Evolutionary conservation across 352 stramenopile species (phyloP).

Genomic region (Blastocystis hominis): DNA sequence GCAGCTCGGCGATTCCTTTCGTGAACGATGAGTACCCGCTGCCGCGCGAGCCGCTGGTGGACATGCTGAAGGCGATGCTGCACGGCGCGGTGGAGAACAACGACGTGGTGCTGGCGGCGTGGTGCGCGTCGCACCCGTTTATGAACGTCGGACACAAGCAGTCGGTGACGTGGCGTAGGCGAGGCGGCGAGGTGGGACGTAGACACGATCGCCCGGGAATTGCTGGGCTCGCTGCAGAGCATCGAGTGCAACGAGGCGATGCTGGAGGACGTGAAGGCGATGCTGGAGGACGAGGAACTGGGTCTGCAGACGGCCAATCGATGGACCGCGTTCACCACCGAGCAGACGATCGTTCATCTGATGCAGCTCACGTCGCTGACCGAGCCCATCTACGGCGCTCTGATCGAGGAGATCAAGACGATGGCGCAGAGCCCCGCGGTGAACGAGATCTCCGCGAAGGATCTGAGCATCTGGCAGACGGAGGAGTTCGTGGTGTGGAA

Average conservation of each 20-base stretch:
- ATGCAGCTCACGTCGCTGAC: neutral
- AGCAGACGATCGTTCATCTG: neutral
- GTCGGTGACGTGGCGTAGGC: neutral
- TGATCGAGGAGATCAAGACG: neutral
- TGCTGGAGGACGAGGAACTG: neutral
- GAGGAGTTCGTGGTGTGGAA: constrained; percentile 31
- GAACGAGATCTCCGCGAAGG: neutral
- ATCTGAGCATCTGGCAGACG: constrained; percentile 46
- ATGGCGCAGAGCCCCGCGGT: neutral
- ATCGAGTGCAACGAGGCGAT: neutral
- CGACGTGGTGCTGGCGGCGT: neutral
- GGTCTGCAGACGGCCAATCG: neutral
- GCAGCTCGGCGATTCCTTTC: neutral
- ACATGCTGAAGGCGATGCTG: neutral
- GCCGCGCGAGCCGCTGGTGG: neutral
- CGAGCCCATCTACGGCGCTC: neutral
- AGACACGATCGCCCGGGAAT: neutral
- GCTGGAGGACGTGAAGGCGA: neutral
- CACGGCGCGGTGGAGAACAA: neutral
- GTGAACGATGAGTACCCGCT: constrained; percentile 40
- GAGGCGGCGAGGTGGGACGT: neutral
- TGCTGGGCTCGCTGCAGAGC: neutral
- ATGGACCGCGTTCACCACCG: neutral
- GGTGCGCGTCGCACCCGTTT: constrained; percentile 34
- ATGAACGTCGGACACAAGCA: neutral